Conservation (phyloP, 306 rosid species). For the Lathyrus sativus region DNA sequence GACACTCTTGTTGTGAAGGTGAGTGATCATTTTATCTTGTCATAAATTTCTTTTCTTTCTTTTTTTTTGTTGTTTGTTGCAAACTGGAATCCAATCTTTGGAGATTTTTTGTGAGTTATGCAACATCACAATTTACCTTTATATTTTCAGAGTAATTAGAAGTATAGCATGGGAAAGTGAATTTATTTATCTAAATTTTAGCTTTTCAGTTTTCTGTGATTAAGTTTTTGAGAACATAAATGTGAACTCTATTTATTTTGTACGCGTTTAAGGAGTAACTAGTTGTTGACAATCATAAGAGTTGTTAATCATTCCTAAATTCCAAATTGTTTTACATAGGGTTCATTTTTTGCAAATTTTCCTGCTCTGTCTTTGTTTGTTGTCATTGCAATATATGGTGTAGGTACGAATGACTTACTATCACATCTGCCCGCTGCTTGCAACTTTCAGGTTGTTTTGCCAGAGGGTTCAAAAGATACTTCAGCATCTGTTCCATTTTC, state of each 20-base stretch:
- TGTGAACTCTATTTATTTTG: conserved; percentile 13
- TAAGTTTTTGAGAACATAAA: conserved; percentile 15
- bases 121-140: conserved; percentile 29
- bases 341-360: background rate
- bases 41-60: background rate
- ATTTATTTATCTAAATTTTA: conserved; percentile 23
- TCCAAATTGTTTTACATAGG: background rate
- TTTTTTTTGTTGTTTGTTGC: conserved; percentile 10
- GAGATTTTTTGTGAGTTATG: conserved; percentile 13
- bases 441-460: conserved; percentile 87
- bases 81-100: conserved; percentile 22
- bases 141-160: conserved; percentile 2
- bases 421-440: conserved; percentile 35
- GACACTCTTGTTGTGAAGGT: conserved; percentile 84
- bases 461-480: conserved; percentile 85
- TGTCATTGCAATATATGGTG: conserved; percentile 8
- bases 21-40: conserved; percentile 30
- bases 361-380: conserved; percentile 15
- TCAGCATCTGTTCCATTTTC: conserved; percentile 76
- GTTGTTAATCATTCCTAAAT: conserved; percentile 15
- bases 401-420: conserved; percentile 31
- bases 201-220: conserved; percentile 17
- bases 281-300: background rate
- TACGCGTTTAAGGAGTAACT: background rate
- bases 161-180: background rate